Percentiles rank a stretch among this genome's conserved stretches.
These are phyloP conservation scores for Penicillium sp. DNA, from an alignment of 2,329 filamentous ascomycete genomes.

Conservation along the genomic window DNA sequence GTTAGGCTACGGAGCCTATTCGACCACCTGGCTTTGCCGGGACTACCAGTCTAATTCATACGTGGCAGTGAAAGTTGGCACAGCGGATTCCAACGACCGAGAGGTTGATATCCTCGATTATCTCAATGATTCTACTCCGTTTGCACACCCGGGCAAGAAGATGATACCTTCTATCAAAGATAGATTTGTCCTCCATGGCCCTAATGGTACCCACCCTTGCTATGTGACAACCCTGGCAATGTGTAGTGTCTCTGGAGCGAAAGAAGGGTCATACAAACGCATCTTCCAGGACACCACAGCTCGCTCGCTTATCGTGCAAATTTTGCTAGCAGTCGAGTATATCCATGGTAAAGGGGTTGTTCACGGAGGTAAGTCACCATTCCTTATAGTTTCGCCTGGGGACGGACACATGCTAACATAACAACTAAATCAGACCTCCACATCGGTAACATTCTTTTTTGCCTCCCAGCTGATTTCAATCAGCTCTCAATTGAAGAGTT, in stretches of 20 bases:
- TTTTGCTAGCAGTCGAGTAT: constrained; percentile 34
- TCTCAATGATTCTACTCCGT: neutral
- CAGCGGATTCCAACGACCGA: constrained; percentile 10
- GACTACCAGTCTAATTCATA: constrained; percentile 23
- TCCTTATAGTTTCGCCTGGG: neutral
- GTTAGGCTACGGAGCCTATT: constrained; percentile 42
- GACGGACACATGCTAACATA: neutral
- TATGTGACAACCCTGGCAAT: constrained; percentile 23
- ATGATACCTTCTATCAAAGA: constrained; percentile 17
- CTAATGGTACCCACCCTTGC: constrained; percentile 28
- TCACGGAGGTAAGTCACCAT: constrained; percentile 18
- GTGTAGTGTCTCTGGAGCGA: constrained; percentile 19
- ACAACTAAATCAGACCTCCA: neutral
- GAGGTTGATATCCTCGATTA: neutral
- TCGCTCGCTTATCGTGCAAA: constrained; percentile 23
- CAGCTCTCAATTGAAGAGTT: neutral
- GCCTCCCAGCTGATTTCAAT: neutral
- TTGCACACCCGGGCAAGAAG: neutral
- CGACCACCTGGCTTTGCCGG: constrained; percentile 33
- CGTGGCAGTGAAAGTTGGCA: constrained; percentile 30
- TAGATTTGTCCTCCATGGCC: constrained; percentile 23
- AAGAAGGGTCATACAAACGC: constrained; percentile 22
- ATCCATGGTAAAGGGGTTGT: constrained; percentile 29
- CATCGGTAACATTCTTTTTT: neutral
- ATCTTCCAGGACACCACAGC: constrained; percentile 24